Evolutionary conservation across 2,329 filamentous ascomycete genomes (phyloP), one percentile per base, ranked within the genome.

Genomic region (Alternaria sp.): DNA sequence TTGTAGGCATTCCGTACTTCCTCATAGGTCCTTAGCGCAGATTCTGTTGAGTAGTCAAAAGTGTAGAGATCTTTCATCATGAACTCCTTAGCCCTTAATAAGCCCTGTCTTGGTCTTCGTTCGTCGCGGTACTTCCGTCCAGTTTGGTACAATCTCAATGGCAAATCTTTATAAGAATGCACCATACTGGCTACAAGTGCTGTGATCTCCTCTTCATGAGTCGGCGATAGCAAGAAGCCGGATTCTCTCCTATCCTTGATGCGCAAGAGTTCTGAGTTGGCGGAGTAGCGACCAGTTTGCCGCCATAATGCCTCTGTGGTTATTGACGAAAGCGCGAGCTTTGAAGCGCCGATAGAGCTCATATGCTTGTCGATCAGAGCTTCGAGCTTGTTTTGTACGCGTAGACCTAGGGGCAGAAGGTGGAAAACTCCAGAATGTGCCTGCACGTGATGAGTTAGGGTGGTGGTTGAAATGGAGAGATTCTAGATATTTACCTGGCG

Each of bases 51-150:
- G 36, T 85, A 81, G 73, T 99, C 95, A 73, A 99, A 99, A 0
- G 94, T 97, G 77, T 99, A 99, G 1, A 99, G 85, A 77, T 99
- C 95, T 79, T 99, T 99, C 95, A 99, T 99, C 68, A 93, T 81
- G 71, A 99, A 99, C 73, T 99, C 95, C 62, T 93, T 89, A 1
- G 92, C 91, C 9, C 95, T 89, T 8, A 99, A 83, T 2, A 99
- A 83, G 12, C 95, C 95, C 69, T 96, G 92, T 32, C 95, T 87
- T 20, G 95, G 95, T 26, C 95, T 87, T 57, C 90, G 86, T 79
- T 99, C 95, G 80, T 99, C 95, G 49, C 95, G 88, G 74, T 98
- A 99, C 78, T 99, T 99, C 47, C 94, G 87, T 30, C 92, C 89
- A 49, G 95, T 95, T 76, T 99, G 95, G 73, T 98, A 99, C 0